These are phyloP conservation scores for Chaetomium sp. DNA, from an alignment of 2,329 filamentous ascomycete genomes.

Conservation along the genomic window DNA sequence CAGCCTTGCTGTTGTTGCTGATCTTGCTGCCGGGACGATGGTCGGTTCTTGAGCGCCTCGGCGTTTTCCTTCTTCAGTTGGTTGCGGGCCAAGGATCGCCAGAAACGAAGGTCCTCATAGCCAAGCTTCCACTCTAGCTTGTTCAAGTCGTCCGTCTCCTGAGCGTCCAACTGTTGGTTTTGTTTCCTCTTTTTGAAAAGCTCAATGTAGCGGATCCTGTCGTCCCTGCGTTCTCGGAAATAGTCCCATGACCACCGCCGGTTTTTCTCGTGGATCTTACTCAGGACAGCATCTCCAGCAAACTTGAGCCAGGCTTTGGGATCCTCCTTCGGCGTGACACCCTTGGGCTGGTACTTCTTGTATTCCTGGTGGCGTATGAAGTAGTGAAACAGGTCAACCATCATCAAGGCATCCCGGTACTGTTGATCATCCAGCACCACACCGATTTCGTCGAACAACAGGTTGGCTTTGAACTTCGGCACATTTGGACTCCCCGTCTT, in stretches of 20 bases:
- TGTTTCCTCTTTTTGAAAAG: slow-evolving; percentile 93
- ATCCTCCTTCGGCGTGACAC: slow-evolving; percentile 74
- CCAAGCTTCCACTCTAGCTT: slow-evolving; percentile 78
- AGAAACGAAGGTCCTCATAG: slow-evolving; percentile 96
- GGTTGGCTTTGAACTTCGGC: slow-evolving; percentile 81
- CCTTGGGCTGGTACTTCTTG: slow-evolving; percentile 84
- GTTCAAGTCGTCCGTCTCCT: slow-evolving; percentile 67
- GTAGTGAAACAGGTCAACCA: slow-evolving; percentile 97
- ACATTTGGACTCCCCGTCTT: slow-evolving; percentile 76
- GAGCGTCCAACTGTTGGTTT: slow-evolving; percentile 60
- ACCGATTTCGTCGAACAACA: slow-evolving; percentile 95
- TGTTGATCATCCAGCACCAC: slow-evolving; percentile 97
- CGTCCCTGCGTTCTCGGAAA: slow-evolving; percentile 85
- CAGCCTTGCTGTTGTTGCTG: slow-evolving; percentile 72
- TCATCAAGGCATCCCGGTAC: slow-evolving; percentile 95
- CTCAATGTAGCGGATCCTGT: slow-evolving; percentile 81
- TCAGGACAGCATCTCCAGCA: slow-evolving; percentile 79
- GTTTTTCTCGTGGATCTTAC: slow-evolving; percentile 93
- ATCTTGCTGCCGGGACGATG: slow-evolving; percentile 42
- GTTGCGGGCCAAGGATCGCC: slow-evolving; percentile 88
- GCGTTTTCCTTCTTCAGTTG: slow-evolving; percentile 94
- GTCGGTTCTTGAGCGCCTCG: slow-evolving; percentile 66
- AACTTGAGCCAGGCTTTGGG: slow-evolving; percentile 89
- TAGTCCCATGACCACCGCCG: slow-evolving; percentile 93
- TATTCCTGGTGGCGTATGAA: slow-evolving; percentile 98